These are phyloP conservation scores for Isabelozyma pseudorhagii DNA, from an alignment of 805 yeast genomes.

Conservation along the genomic window DNA sequence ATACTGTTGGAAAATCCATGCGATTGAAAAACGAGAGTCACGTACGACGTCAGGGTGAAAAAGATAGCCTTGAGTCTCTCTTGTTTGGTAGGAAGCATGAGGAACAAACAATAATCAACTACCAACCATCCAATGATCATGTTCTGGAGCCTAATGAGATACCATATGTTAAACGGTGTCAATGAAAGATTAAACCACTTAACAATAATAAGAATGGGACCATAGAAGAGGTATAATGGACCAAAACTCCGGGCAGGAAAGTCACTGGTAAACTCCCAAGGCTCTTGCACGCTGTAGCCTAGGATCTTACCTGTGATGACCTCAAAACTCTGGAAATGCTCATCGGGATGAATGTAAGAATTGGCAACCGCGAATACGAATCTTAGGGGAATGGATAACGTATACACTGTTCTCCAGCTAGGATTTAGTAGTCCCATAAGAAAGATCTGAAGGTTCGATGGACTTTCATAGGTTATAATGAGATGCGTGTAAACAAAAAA, in stretches of 20 bases:
- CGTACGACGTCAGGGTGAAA: conserved; percentile 56
- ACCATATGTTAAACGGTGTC: conserved; percentile 51
- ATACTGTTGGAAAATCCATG: conserved; percentile 88
- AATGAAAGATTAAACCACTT: conserved; percentile 30
- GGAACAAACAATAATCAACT: conserved; percentile 42
- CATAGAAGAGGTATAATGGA: conserved; percentile 65
- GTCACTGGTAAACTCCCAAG: conserved; percentile 77
- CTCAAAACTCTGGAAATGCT: conserved; percentile 90
- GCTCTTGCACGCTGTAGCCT: conserved; percentile 44
- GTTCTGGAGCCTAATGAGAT: conserved; percentile 49
- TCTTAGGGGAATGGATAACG: conserved; percentile 45
- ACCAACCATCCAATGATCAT: conserved; percentile 36
- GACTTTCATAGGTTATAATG: not conserved
- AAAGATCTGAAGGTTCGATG: not conserved
- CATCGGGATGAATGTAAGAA: conserved; percentile 96
- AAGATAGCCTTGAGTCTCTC: conserved; percentile 48
- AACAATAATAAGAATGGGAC: conserved; percentile 50
- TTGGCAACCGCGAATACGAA: conserved; percentile 60
- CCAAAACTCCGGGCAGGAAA: conserved; percentile 69
- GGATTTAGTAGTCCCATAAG: not conserved
- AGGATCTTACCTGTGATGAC: conserved; percentile 51
- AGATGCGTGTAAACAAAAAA: conserved; percentile 1
- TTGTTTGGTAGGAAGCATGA: conserved; percentile 46
- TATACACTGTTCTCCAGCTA: conserved; percentile 49
- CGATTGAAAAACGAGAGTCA: conserved; percentile 75